Conservation (phyloP, 2,329 filamentous ascomycete species). For the Aspergillus phoenicis region DNA sequence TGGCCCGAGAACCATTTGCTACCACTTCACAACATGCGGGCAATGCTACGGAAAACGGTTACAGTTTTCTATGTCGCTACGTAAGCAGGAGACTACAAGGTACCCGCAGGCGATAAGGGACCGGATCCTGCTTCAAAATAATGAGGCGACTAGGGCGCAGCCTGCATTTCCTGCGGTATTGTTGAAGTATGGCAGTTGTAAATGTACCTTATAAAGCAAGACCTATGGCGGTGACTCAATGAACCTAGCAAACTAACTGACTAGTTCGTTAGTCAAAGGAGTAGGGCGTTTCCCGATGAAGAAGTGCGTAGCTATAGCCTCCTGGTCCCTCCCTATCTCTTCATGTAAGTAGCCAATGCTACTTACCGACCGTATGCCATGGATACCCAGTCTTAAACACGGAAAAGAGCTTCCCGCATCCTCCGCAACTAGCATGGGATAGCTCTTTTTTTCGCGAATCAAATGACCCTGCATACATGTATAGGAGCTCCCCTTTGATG, state of each 20-base stretch:
- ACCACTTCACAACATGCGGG: too few relatives aligned
- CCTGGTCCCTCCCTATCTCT: background rate
- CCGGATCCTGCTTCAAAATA: background rate
- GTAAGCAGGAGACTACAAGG: background rate
- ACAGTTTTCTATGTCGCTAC: background rate
- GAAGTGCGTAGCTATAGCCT: background rate
- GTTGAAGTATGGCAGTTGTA: background rate
- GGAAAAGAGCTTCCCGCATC: background rate
- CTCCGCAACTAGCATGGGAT: background rate
- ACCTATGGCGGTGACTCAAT: background rate
- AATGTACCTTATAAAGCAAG: background rate
- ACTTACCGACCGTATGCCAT: background rate
- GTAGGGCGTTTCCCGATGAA: background rate
- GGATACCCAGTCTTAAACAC: too few relatives aligned
- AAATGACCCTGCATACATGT: conserved; percentile 10
- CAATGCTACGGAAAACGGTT: background rate
- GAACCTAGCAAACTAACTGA: background rate
- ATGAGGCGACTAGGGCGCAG: conserved; percentile 10
- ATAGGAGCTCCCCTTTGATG: background rate
- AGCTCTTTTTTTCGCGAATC: background rate
- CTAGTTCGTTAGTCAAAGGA: too few relatives aligned
- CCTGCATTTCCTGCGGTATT: conserved; percentile 2
- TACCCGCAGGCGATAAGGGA: background rate
- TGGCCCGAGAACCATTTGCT: too few relatives aligned
- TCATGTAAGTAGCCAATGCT: background rate